phyloP scores from a whole-genome alignment of 148 eudicot genomes.

The Rhododendron vialii region DNA sequence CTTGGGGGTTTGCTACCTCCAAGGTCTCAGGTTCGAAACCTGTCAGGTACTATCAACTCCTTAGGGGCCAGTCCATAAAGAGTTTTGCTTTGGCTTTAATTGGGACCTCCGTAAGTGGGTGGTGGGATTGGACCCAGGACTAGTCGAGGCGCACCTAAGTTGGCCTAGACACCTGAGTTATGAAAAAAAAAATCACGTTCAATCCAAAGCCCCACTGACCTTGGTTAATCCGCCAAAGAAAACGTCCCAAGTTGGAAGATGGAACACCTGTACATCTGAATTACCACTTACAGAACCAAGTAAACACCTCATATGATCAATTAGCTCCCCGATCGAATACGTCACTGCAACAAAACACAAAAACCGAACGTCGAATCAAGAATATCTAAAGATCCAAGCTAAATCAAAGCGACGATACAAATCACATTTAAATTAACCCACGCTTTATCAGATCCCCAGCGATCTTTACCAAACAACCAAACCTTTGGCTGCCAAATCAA shows the following conservation, averaged over 20 bases:
- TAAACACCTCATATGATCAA: constrained; percentile 40
- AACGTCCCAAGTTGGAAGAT: background rate
- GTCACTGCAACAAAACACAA: background rate
- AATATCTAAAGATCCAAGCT: background rate
- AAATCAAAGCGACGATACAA: background rate
- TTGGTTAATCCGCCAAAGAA: constrained; percentile 10
- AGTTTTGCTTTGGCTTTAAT: background rate
- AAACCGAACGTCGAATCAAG: background rate
- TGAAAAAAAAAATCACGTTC: background rate
- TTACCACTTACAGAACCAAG: constrained; percentile 13
- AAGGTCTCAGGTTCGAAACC: background rate
- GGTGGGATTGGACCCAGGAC: background rate
- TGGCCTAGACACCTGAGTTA: background rate
- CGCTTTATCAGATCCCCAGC: background rate
- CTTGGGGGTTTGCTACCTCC: background rate
- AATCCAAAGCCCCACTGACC: background rate
- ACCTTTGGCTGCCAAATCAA: background rate
- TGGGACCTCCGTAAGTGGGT: background rate
- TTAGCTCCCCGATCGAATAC: constrained; percentile 2
- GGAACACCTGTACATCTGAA: constrained; percentile 23
- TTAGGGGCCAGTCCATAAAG: background rate
- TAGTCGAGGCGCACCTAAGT: background rate
- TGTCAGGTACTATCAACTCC: background rate
- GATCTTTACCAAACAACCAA: background rate
- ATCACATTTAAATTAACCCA: background rate